Percentiles rank a stretch among this genome's conserved stretches.
Conservation (phyloP, 768 basidiomycete genomes). For the Pulveroboletus frians region DNA sequence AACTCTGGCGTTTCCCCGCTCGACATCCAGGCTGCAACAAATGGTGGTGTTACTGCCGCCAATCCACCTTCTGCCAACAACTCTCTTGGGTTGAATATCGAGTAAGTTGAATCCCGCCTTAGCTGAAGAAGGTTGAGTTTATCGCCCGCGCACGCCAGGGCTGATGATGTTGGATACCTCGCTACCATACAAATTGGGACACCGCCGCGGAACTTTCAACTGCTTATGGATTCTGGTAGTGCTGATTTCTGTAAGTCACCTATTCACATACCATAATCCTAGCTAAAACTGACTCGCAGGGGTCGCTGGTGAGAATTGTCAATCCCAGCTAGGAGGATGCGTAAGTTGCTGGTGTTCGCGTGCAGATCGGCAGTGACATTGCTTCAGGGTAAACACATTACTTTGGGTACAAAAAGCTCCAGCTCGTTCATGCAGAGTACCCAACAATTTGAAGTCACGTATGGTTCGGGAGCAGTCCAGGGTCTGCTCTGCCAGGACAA, state of each 20-base stretch:
- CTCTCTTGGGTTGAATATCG: constrained; percentile 66
- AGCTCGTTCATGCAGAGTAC: constrained; percentile 54
- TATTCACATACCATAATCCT: not conserved
- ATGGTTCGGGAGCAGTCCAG: constrained; percentile 64
- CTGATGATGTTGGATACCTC: constrained; percentile 52
- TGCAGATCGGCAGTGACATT: constrained; percentile 17
- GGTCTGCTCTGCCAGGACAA: constrained; percentile 63
- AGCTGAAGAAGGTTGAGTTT: not conserved
- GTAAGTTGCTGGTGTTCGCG: constrained; percentile 26
- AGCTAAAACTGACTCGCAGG: constrained; percentile 8
- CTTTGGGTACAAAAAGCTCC: constrained; percentile 59
- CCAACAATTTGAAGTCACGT: constrained; percentile 53
- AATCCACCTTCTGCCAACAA: constrained; percentile 39
- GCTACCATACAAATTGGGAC: constrained; percentile 63
- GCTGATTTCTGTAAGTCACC: constrained; percentile 50
- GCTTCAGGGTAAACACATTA: constrained; percentile 54
- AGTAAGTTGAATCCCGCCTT: constrained; percentile 37
- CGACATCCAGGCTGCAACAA: constrained; percentile 33
- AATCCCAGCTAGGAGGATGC: constrained; percentile 38
- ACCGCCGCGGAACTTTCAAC: constrained; percentile 48
- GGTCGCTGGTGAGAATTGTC: constrained; percentile 55
- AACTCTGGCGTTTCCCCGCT: constrained; percentile 32
- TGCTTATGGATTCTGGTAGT: constrained; percentile 69
- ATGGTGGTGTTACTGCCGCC: constrained; percentile 40
- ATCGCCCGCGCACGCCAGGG: constrained; percentile 25